Evolutionary conservation across 768 basidiomycete genomes (phyloP).

Genomic region (Leccinum pellstonianum): DNA sequence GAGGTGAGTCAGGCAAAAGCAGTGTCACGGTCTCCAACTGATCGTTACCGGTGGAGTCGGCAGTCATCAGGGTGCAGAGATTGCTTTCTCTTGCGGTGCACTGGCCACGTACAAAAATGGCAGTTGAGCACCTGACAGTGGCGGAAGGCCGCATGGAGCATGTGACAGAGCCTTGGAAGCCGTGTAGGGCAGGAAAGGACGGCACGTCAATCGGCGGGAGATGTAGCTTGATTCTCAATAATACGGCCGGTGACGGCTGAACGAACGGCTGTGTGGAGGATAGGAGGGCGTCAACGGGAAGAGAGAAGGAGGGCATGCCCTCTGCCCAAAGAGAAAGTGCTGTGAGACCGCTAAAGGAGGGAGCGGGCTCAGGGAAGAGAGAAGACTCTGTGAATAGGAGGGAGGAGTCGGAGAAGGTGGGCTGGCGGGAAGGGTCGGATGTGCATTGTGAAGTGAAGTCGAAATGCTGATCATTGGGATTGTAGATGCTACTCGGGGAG

Average conservation of each 20-base stretch:
- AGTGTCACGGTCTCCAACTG: conserved; percentile 49
- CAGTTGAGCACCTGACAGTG: conserved; percentile 63
- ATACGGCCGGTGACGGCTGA: conserved; percentile 41
- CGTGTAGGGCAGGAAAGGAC: conserved; percentile 56
- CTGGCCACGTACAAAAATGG: conserved; percentile 50
- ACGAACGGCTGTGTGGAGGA: conserved; percentile 39
- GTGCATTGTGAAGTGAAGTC: conserved; percentile 23
- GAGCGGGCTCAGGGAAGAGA: conserved; percentile 32
- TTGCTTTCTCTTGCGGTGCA: conserved; percentile 55
- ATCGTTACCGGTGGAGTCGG: conserved; percentile 49
- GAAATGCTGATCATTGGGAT: conserved; percentile 20
- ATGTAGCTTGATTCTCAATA: conserved; percentile 55
- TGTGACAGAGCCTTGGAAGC: conserved; percentile 58
- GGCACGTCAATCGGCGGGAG: conserved; percentile 55
- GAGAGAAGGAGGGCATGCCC: conserved; percentile 61
- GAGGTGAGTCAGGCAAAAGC: conserved; percentile 62
- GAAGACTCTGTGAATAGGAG: conserved; percentile 29
- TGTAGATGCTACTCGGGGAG: conserved; percentile 26
- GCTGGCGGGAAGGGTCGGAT: conserved; percentile 24
- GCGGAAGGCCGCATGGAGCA: conserved; percentile 52
- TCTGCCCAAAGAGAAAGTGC: conserved; percentile 57
- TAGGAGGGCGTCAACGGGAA: conserved; percentile 56
- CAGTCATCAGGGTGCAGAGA: conserved; percentile 32
- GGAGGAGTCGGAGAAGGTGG: conserved; percentile 29
- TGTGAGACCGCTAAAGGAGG: conserved; percentile 35